phyloP scores from a whole-genome alignment of 306 rosid genomes.

The Prunus padus region DNA sequence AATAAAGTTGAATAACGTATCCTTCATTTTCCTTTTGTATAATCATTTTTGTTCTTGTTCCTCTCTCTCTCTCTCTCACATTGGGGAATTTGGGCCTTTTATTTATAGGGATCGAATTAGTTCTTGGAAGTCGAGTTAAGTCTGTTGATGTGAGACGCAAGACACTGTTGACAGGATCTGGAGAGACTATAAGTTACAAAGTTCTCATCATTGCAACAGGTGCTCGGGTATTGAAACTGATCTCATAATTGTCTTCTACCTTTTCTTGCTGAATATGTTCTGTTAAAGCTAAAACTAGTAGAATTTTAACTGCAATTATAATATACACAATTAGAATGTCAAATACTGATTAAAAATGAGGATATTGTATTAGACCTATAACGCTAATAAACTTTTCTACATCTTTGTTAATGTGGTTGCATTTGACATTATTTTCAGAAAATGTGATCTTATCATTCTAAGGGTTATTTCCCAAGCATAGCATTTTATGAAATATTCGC shows the following conservation, averaged over 20 bases:
- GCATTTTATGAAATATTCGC: not conserved
- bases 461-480: not conserved
- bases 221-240: slow-evolving; percentile 89
- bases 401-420: not conserved
- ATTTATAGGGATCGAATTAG: slow-evolving; percentile 75
- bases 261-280: slow-evolving; percentile 13
- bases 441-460: not conserved
- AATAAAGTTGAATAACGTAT: not conserved
- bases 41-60: not conserved
- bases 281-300: slow-evolving; percentile 4
- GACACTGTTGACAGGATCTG: slow-evolving; percentile 79
- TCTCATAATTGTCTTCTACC: slow-evolving; percentile 26
- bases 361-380: not conserved
- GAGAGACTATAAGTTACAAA: slow-evolving; percentile 97
- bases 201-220: slow-evolving; percentile 92
- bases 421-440: not conserved
- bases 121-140: slow-evolving; percentile 92
- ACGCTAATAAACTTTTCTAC: not conserved
- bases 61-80: not conserved
- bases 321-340: not conserved
- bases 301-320: slow-evolving; percentile 1
- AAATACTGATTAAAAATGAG: not conserved
- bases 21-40: not conserved
- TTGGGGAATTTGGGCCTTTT: slow-evolving; percentile 9
- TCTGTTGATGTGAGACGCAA: slow-evolving; percentile 92